These are phyloP conservation scores for Radiomyces spectabilis DNA, from an alignment of 192 early-diverging fungal species.

Conservation along the genomic window DNA sequence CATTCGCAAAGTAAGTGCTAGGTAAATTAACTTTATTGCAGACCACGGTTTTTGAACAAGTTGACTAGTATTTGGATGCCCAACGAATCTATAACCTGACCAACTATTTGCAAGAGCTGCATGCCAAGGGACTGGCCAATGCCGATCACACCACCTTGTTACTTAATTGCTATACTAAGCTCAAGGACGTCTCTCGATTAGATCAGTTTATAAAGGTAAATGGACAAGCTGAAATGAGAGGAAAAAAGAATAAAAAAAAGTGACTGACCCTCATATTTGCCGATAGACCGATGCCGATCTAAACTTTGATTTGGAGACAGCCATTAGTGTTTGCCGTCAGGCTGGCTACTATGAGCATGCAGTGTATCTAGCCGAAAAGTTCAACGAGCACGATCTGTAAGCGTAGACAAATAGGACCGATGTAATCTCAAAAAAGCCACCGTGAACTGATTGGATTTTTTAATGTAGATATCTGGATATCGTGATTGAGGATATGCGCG, in stretches of 20 bases:
- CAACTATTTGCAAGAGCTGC: conserved; percentile 83
- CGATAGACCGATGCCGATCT: conserved; percentile 60
- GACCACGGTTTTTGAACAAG: too few relatives aligned
- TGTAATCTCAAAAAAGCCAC: too few relatives aligned
- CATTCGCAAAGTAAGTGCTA: conserved; percentile 67
- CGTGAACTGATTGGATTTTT: not conserved
- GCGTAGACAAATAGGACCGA: too few relatives aligned
- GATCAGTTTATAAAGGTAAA: conserved; percentile 83
- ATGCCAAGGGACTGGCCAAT: conserved; percentile 79
- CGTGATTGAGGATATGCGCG: conserved; percentile 80
- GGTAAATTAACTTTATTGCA: not conserved
- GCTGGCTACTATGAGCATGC: conserved; percentile 88
- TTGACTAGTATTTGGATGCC: conserved; percentile 80
- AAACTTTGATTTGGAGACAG: conserved; percentile 91
- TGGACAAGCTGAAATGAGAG: not conserved
- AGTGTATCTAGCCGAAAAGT: conserved; percentile 82
- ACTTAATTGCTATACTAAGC: conserved; percentile 96
- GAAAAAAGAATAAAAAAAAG: not conserved
- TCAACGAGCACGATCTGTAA: conserved; percentile 69
- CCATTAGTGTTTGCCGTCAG: conserved; percentile 87
- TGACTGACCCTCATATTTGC: too few relatives aligned
- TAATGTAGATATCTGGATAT: conserved; percentile 70
- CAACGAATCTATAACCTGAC: conserved; percentile 88
- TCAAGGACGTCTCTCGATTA: conserved; percentile 77
- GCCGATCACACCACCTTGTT: conserved; percentile 94